These are phyloP conservation scores for Verticillium isaacii DNA, from an alignment of 2,329 filamentous ascomycete species.

Conservation along the genomic window DNA sequence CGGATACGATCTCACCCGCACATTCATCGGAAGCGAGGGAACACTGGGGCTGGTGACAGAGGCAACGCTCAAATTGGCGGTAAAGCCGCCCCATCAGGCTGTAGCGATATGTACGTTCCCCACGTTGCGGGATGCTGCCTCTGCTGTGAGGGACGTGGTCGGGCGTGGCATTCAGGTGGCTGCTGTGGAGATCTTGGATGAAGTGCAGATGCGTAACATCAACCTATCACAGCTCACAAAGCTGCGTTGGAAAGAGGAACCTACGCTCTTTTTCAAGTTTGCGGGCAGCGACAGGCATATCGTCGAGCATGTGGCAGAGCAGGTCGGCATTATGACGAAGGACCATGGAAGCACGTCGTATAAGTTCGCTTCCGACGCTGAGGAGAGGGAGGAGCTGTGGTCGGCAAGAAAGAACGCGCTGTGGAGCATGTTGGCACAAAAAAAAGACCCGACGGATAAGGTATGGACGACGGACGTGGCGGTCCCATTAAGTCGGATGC, in stretches of 20 bases:
- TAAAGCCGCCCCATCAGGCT: conserved; percentile 62
- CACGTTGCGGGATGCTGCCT: conserved; percentile 56
- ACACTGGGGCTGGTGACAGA: conserved; percentile 77
- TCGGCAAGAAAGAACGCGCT: conserved; percentile 61
- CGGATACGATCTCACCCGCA: conserved; percentile 75
- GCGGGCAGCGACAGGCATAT: conserved; percentile 46
- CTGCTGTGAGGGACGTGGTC: conserved; percentile 69
- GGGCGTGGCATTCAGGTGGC: conserved; percentile 69
- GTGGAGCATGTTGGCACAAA: conserved; percentile 57
- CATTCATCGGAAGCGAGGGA: conserved; percentile 80
- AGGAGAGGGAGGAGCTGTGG: conserved; percentile 46
- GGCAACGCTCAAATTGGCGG: conserved; percentile 70
- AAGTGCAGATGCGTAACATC: conserved; percentile 65
- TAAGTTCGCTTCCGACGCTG: conserved; percentile 48
- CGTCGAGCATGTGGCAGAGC: conserved; percentile 22
- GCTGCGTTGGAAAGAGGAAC: conserved; percentile 56
- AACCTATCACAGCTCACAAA: conserved; percentile 24
- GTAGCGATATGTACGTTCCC: conserved; percentile 58
- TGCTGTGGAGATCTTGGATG: conserved; percentile 75
- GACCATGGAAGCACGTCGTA: conserved; percentile 46
- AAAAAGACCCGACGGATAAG: conserved; percentile 37
- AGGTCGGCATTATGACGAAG: neutral
- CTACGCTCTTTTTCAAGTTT: conserved; percentile 71
- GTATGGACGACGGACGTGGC: conserved; percentile 68
- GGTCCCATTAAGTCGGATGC: conserved; percentile 55